Percentiles rank a stretch among this genome's conserved stretches.
Evolutionary conservation across 1,139 yeast genomes (phyloP).

Genomic region (Blastobotrys elegans): DNA sequence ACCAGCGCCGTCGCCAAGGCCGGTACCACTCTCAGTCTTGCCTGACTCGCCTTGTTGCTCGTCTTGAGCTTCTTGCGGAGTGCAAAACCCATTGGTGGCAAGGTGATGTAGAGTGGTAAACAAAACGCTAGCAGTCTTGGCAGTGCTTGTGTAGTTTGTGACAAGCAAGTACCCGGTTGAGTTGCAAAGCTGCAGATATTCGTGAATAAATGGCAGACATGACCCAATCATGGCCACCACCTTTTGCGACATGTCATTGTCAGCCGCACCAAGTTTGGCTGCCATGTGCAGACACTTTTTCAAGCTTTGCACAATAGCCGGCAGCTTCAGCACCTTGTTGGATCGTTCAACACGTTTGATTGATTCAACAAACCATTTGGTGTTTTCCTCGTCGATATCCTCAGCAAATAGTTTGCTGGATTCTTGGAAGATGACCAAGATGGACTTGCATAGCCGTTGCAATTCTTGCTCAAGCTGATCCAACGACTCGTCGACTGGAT

Average conservation of each 20-base stretch:
- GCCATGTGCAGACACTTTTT: not conserved
- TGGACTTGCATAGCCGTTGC: slow-evolving; percentile 48
- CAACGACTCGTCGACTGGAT: slow-evolving; percentile 21
- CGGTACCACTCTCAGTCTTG: slow-evolving; percentile 65
- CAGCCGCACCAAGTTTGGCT: not conserved
- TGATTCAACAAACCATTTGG: slow-evolving; percentile 6
- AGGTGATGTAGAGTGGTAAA: slow-evolving; percentile 53
- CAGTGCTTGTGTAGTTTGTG: slow-evolving; percentile 34
- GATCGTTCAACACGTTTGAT: not conserved
- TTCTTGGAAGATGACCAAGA: slow-evolving; percentile 66
- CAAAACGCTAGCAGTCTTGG: slow-evolving; percentile 60
- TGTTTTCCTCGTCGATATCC: slow-evolving; percentile 7
- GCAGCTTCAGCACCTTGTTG: not conserved
- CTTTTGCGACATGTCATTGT: slow-evolving; percentile 28
- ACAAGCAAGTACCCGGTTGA: slow-evolving; percentile 20
- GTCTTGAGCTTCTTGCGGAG: slow-evolving; percentile 78
- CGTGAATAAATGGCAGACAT: slow-evolving; percentile 34
- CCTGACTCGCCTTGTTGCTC: slow-evolving; percentile 58
- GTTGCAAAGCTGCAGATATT: slow-evolving; percentile 26
- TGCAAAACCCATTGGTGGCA: slow-evolving; percentile 86
- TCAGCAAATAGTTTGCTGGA: slow-evolving; percentile 34
- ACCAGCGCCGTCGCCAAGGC: slow-evolving; percentile 95
- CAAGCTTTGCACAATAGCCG: not conserved
- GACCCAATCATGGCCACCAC: slow-evolving; percentile 30
- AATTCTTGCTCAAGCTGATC: slow-evolving; percentile 34